Evolutionary conservation across 345 rosid species (phyloP), one percentile per base, ranked within the genome.

Genomic region (Salix purpurea): DNA sequence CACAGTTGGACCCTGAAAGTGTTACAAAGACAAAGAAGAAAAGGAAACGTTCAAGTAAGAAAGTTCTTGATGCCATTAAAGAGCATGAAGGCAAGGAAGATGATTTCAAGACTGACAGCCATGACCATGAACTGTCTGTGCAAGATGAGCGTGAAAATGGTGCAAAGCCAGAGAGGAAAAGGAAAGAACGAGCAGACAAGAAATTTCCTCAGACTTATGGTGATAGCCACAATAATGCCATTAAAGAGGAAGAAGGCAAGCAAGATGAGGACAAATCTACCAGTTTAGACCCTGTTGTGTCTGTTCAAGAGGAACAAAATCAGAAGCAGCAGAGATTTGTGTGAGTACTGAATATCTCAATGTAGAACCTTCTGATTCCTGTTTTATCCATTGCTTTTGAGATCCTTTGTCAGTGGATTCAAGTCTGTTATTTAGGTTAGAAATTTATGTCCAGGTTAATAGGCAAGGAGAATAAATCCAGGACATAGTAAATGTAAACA

Each of bases 271-370:
- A n/a, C 8, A 81, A 48, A 34, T 32, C 74, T 18, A 37, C 40
- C 36, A 66, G 64, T 40, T 37, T 73, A n/a, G 68, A 44, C 44
- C 34, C 40, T 40, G 40, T 66, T 58, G 10, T 23, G 12, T 68
- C 61, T 37, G 37, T 28, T 39, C 60, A 60, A 72, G 42, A 70
- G 78, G 71, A 78, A 50, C 74, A 74, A 75, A 81, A 71, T 65
- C 86, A 83, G 61, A 81, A 37, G 81, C 78, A 76, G 64, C 71
- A 71, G 62, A 37, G 23, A 71, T 72, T 58, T 23, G 61, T 68
- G 84, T 83, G 69, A 73, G 72, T 14, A 50, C n/a, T 50, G 56
- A 50, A 16, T 50, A 50, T 50, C 56, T 50, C 56, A 1, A 50
- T 50, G 56, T 18, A 1, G n/a, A 50, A 50, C 56, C n/a, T 50